Evolutionary conservation across 495 filamentous ascomycete genomes (phyloP).

Genomic region (Tuber indicum): DNA sequence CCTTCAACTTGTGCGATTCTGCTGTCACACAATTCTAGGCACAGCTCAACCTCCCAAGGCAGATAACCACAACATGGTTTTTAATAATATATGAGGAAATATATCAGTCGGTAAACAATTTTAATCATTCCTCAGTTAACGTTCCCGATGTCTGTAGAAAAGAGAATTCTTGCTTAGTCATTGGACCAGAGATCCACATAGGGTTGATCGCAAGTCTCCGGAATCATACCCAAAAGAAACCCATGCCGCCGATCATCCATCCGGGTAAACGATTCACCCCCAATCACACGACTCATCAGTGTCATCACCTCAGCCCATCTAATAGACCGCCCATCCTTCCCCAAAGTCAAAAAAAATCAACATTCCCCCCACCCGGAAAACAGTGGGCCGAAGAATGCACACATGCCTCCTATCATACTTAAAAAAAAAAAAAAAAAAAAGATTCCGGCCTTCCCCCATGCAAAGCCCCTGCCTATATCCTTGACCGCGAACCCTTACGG

Average conservation of each 20-base stretch:
- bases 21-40: too few relatives aligned
- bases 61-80: too few relatives aligned
- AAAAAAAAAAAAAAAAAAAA: too few relatives aligned
- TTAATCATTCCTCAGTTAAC: too few relatives aligned
- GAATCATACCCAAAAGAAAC: neutral
- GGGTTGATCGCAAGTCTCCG: too few relatives aligned
- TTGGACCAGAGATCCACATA: too few relatives aligned
- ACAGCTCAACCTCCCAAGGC: too few relatives aligned
- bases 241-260: neutral
- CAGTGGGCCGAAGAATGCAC: neutral
- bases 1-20: too few relatives aligned
- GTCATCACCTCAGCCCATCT: neutral
- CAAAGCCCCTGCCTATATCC: neutral
- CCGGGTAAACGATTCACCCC: neutral
- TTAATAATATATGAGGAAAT: too few relatives aligned
- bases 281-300: neutral
- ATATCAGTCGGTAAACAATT: too few relatives aligned
- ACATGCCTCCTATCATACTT: neutral
- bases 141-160: too few relatives aligned
- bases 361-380: neutral
- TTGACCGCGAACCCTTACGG: neutral
- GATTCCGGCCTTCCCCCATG: neutral
- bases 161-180: too few relatives aligned
- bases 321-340: neutral
- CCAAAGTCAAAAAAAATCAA: neutral